Percentiles rank a stretch among this genome's conserved stretches.
phyloP scores from a whole-genome alignment of 352 stramenopile genomes.

The Phytophthora idaei region DNA sequence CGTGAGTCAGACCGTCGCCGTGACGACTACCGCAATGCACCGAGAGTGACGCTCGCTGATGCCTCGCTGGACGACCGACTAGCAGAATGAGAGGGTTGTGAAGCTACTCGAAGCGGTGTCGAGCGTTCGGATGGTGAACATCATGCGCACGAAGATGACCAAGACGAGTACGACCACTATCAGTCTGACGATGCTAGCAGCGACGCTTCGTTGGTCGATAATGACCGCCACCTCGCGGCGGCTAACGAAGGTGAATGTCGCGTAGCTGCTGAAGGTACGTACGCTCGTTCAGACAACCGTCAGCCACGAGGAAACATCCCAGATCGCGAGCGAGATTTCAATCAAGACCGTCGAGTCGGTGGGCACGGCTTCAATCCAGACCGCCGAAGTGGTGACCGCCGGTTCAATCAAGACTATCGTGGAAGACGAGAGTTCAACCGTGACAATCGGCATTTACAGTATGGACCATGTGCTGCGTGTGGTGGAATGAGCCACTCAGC shows the following conservation, averaged over 20 bases:
- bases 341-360: neutral
- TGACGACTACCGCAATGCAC: neutral
- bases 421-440: neutral
- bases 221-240: neutral
- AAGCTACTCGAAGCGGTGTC: neutral
- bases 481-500: neutral
- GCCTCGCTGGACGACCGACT: neutral
- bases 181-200: neutral
- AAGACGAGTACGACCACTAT: neutral
- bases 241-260: neutral
- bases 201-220: no score
- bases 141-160: neutral
- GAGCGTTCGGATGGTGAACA: neutral
- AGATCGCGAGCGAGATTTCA: neutral
- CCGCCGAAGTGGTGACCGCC: no score
- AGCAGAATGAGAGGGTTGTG: neutral
- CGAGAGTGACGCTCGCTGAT: neutral
- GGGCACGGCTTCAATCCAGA: no score
- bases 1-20: neutral
- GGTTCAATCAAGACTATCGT: no score
- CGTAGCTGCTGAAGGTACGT: neutral
- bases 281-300: neutral
- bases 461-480: slow-evolving; percentile 5
- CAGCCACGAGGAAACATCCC: neutral
- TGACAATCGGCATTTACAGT: neutral